Percentiles rank a stretch among this genome's conserved stretches.
phyloP scores from a whole-genome alignment of 2,329 filamentous ascomycete genomes.

The Aspergillus oerlinghausenensis region DNA sequence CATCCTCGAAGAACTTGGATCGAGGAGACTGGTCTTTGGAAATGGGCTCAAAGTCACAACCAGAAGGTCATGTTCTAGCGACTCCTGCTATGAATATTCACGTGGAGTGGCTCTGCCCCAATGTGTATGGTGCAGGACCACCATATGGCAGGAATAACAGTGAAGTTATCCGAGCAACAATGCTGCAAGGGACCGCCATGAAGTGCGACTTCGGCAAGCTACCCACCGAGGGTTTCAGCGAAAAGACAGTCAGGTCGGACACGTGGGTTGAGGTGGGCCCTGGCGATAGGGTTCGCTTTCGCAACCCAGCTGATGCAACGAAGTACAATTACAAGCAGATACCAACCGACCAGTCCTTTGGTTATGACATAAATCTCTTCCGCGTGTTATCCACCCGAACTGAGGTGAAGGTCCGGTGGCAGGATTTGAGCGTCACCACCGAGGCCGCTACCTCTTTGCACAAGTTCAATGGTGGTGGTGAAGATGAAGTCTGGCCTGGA shows the following conservation, averaged over 20 bases:
- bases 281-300: slow-evolving; percentile 52
- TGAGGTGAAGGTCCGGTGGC: slow-evolving; percentile 54
- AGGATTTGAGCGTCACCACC: slow-evolving; percentile 50
- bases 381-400: slow-evolving; percentile 48
- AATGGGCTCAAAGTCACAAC: slow-evolving; percentile 46
- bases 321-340: slow-evolving; percentile 51
- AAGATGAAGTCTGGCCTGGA: slow-evolving; percentile 56
- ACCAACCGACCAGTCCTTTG: slow-evolving; percentile 45
- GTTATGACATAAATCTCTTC: slow-evolving; percentile 57
- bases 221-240: slow-evolving; percentile 4
- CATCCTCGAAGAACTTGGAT: slow-evolving; percentile 49
- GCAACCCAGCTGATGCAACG: slow-evolving; percentile 47
- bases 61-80: slow-evolving; percentile 51
- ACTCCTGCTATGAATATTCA: slow-evolving; percentile 43
- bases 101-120: slow-evolving; percentile 51
- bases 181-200: slow-evolving; percentile 12
- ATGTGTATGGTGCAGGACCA: slow-evolving; percentile 23
- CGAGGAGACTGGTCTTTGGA: slow-evolving; percentile 52
- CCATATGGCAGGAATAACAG: slow-evolving; percentile 6
- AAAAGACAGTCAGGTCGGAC: slow-evolving; percentile 9
- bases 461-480: slow-evolving; percentile 21
- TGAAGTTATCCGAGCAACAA: slow-evolving; percentile 18
- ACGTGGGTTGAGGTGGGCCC: slow-evolving; percentile 33
- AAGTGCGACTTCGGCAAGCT: slow-evolving; percentile 22
- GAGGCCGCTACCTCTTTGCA: slow-evolving; percentile 43